Evolutionary conservation across 2,329 filamentous ascomycete species (phyloP), one percentile per base, ranked within the genome.

Genomic region (Colletotrichum sp.): DNA sequence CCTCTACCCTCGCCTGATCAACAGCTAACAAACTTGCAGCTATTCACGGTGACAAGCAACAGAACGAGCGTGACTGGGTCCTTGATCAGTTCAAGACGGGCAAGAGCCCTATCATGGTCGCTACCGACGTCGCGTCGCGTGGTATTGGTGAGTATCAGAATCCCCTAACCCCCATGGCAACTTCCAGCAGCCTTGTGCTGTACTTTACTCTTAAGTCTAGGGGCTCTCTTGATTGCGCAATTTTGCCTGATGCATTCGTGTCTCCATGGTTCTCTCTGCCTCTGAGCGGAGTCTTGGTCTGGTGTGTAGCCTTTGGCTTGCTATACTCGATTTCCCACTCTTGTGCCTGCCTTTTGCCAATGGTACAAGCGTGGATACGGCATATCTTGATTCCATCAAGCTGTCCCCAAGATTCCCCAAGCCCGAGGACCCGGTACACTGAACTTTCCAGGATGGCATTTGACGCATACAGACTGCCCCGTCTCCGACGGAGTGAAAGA

Each of bases 71-170:
- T 89, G 97, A 98, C 86, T 98, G 97, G 95, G 97, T 98, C 81
- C 90, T 99, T 83, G 97, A 98, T 86, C 96, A 98, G 86, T 99
- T 99, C 92, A 99, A 98, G 93, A 95, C 94, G 78, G 96, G 95
- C 87, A 98, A 98, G 90, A 98, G 95, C 88, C 97, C 97, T 84
- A 98, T 99, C 92, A 98, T 99, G 96, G 97, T 99, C 88, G 97
- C 97, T 88, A 99, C 97, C 78, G 97, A 98, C 83, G 97, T 99
- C 87, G 97, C 97, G 88, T 98, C 97, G 84, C 97, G 97, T 96
- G 97, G 97, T 95, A 98, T 99, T 88, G 97, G 97, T 98, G 97
- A 98, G 95, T 96, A 94, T 91, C 88, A 90, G 73, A 29, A 58
- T 73, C 84, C 85, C 82, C 82, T 80, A 81, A 81, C 81, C 78